Conservation (phyloP, 2,329 filamentous ascomycete species). For the Paraphoma sp. region DNA sequence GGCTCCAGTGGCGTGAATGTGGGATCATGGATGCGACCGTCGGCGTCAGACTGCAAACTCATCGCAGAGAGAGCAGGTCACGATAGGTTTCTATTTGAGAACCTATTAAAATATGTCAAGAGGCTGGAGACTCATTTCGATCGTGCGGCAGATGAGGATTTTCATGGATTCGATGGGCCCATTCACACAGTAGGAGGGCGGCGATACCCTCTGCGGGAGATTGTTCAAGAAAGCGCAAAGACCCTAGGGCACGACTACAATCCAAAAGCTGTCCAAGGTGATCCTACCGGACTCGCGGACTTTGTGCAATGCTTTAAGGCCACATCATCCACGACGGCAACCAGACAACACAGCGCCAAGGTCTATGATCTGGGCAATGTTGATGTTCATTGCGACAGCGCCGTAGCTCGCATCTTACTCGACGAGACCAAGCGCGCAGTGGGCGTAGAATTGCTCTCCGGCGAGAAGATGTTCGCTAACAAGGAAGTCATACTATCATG, state of each 20-base stretch:
- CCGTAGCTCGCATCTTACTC: conserved; percentile 20
- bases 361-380: conserved; percentile 25
- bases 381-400: conserved; percentile 10
- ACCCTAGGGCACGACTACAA: conserved; percentile 19
- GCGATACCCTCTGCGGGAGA: conserved; percentile 20
- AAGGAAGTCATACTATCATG: conserved; percentile 54
- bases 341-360: conserved; percentile 22
- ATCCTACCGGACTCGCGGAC: conserved; percentile 18
- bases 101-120: conserved; percentile 20
- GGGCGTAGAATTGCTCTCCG: conserved; percentile 43
- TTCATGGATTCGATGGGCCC: conserved; percentile 24
- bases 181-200: conserved; percentile 19
- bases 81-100: conserved; percentile 17
- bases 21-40: conserved; percentile 23
- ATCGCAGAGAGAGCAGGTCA: conserved; percentile 19
- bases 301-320: conserved; percentile 18
- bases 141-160: conserved; percentile 7
- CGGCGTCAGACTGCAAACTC: conserved; percentile 16
- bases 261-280: conserved; percentile 14
- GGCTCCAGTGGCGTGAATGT: conserved; percentile 22
- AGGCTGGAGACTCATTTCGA: conserved; percentile 20
- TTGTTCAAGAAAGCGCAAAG: conserved; percentile 11
- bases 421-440: conserved; percentile 13
- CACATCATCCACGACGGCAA: conserved; percentile 14
- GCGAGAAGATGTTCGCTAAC: conserved; percentile 12